These are phyloP conservation scores for Eimeria brunetti DNA, from an alignment of 169 alveolate genomes.

Conservation along the genomic window DNA sequence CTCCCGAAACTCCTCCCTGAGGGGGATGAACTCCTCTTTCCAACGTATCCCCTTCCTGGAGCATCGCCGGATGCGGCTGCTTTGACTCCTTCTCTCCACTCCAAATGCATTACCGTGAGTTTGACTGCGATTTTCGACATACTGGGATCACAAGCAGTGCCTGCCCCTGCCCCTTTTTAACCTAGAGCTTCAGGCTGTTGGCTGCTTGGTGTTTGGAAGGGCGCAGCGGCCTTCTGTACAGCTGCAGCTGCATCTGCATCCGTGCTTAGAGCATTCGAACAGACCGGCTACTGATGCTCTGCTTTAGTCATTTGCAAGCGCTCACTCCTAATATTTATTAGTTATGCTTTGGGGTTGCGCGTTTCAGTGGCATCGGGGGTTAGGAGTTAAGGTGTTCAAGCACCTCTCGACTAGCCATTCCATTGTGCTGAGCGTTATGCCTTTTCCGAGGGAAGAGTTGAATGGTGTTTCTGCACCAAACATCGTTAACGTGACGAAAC, in stretches of 20 bases:
- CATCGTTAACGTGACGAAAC: not conserved
- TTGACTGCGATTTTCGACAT: not conserved
- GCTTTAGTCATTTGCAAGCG: not conserved
- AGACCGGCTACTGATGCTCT: not conserved
- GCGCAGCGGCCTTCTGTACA: not conserved
- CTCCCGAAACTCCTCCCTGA: constrained; percentile 16
- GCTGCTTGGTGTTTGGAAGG: not conserved
- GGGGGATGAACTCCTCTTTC: constrained; percentile 31
- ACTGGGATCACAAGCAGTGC: not conserved
- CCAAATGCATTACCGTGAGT: constrained; percentile 31
- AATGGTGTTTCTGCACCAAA: not conserved
- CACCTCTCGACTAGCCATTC: constrained; percentile 27
- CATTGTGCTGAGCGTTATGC: constrained; percentile 41
- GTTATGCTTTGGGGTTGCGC: not conserved
- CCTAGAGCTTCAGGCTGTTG: not conserved
- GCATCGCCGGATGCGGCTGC: constrained; percentile 44
- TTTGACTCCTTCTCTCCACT: constrained; percentile 36
- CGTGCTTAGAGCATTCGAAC: not conserved
- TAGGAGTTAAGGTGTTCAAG: constrained; percentile 74
- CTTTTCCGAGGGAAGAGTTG: constrained; percentile 39
- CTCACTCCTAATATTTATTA: not conserved
- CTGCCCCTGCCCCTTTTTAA: not conserved
- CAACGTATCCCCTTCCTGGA: constrained; percentile 47
- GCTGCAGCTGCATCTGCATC: not conserved
- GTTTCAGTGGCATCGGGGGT: constrained; percentile 71